These are phyloP conservation scores for Melanopsichium pennsylvanicum DNA, from an alignment of 1,284 basidiomycete genomes.

Conservation along the genomic window DNA sequence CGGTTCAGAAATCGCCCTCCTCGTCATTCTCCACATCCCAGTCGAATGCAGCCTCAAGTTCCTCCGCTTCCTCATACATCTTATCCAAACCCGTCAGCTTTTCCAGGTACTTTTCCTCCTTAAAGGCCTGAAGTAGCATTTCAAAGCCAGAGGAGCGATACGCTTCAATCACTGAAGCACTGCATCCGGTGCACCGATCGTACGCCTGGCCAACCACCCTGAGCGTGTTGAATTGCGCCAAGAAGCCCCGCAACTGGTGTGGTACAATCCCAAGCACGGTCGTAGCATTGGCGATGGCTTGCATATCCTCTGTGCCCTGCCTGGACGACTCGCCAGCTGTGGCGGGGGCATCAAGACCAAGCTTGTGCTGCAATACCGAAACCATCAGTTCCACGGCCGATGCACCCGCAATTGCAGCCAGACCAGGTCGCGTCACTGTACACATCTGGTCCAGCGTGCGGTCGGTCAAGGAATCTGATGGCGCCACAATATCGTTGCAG, in stretches of 20 bases:
- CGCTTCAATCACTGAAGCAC: slow-evolving; percentile 45
- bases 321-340: slow-evolving; percentile 27
- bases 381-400: slow-evolving; percentile 91
- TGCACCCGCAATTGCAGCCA: slow-evolving; percentile 89
- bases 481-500: slow-evolving; percentile 97
- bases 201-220: slow-evolving; percentile 86
- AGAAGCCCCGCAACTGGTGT: slow-evolving; percentile 89
- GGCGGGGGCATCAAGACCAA: slow-evolving; percentile 33
- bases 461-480: slow-evolving; percentile 89
- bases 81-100: slow-evolving; percentile 83
- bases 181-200: slow-evolving; percentile 86
- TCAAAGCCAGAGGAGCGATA: slow-evolving; percentile 75
- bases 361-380: slow-evolving; percentile 81
- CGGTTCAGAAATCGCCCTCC: slow-evolving; percentile 23
- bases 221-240: slow-evolving; percentile 84
- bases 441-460: slow-evolving; percentile 98
- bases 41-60: slow-evolving; percentile 45
- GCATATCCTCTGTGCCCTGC: slow-evolving; percentile 20
- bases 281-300: slow-evolving; percentile 22
- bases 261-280: slow-evolving; percentile 79
- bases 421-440: slow-evolving; percentile 94
- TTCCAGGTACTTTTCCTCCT: slow-evolving; percentile 80
- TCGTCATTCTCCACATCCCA: slow-evolving; percentile 52
- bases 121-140: slow-evolving; percentile 83
- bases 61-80: slow-evolving; percentile 59